Conservation (phyloP, 495 filamentous ascomycete genomes). For the Mycothermus thermophilus region DNA sequence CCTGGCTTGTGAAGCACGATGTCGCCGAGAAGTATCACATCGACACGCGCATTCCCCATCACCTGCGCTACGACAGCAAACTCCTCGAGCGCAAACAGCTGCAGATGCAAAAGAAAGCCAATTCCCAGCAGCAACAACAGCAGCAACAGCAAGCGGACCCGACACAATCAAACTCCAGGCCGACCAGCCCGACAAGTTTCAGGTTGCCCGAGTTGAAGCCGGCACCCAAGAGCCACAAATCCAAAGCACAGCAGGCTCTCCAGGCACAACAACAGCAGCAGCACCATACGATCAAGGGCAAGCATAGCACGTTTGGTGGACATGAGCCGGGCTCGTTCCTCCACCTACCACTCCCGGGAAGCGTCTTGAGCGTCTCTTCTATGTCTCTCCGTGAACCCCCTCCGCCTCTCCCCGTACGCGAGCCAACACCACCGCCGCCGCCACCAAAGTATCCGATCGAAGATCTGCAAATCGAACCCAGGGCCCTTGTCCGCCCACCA, state of each 20-base stretch:
- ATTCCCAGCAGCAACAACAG: too few relatives aligned
- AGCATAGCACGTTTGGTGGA: slow-evolving; percentile 24
- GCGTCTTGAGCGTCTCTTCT: too few relatives aligned
- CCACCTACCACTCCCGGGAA: slow-evolving; percentile 24
- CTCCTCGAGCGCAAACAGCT: slow-evolving; percentile 60
- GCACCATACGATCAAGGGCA: slow-evolving; percentile 23
- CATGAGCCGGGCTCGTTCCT: slow-evolving; percentile 25
- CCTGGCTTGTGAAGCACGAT: slow-evolving; percentile 84
- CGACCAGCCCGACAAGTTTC: slow-evolving; percentile 30
- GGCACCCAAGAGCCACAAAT: slow-evolving; percentile 63
- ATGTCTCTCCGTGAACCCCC: too few relatives aligned
- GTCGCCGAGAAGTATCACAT: slow-evolving; percentile 78
- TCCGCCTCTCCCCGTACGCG: too few relatives aligned
- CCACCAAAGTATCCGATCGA: slow-evolving; percentile 90
- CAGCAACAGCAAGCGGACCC: not conserved
- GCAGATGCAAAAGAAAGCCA: slow-evolving; percentile 54
- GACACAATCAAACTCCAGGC: too few relatives aligned
- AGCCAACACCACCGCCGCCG: slow-evolving; percentile 47
- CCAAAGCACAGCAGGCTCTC: slow-evolving; percentile 33
- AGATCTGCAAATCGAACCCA: slow-evolving; percentile 64
- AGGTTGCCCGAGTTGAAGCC: slow-evolving; percentile 67
- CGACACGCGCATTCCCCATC: slow-evolving; percentile 65
- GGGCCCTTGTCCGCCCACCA: slow-evolving; percentile 48
- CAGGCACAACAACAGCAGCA: too few relatives aligned
- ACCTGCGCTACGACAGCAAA: slow-evolving; percentile 68